These are phyloP conservation scores for Gautieria morchelliformis DNA, from an alignment of 768 basidiomycete species.

Conservation along the genomic window DNA sequence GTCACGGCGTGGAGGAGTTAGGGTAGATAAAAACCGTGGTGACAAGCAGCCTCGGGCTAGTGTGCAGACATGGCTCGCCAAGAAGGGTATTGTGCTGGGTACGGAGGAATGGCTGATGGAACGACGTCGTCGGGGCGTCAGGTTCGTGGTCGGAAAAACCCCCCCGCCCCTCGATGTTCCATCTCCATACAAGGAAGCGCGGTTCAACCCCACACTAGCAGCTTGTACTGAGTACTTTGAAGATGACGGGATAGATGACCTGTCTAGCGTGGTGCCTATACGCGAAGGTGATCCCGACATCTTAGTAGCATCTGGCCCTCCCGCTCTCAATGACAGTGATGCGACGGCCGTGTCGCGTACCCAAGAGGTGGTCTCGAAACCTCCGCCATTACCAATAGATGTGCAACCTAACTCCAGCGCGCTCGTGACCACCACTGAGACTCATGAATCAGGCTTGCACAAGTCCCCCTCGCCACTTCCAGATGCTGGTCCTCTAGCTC, in stretches of 20 bases:
- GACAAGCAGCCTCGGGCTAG: neutral
- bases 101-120: neutral
- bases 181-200: neutral
- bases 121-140: conserved; percentile 2
- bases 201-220: neutral
- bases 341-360: no score
- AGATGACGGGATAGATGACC: neutral
- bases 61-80: neutral
- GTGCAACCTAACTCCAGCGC: no score
- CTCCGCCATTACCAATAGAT: no score
- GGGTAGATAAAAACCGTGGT: neutral
- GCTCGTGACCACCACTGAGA: no score
- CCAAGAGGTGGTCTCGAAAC: no score
- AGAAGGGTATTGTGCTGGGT: neutral
- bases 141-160: conserved; percentile 3
- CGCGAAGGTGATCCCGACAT: no score
- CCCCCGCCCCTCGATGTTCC: neutral
- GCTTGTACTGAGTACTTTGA: neutral
- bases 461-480: no score
- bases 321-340: no score
- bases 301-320: no score
- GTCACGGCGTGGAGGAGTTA: neutral
- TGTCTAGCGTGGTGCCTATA: no score
- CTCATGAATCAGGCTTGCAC: no score
- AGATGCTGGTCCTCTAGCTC: neutral